Percentiles rank a stretch among this genome's conserved stretches.
Conservation (phyloP, 371 early-diverging fungal genomes). For the Mortierella sp. region DNA sequence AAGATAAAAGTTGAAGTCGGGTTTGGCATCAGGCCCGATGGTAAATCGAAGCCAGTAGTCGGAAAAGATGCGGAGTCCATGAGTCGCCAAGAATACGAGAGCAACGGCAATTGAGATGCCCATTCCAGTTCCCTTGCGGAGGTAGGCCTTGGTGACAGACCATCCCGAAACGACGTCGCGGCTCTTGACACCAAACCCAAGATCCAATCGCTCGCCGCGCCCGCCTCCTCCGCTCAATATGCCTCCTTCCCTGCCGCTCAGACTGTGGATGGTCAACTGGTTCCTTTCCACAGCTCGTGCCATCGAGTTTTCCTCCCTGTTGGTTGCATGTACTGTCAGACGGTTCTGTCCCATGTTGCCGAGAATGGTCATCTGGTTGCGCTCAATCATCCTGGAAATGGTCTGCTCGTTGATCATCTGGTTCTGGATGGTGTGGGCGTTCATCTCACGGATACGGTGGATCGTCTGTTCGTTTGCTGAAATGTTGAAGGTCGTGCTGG, state of each 20-base stretch:
- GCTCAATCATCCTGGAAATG: constrained; percentile 78
- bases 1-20: constrained; percentile 55
- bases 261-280: constrained; percentile 77
- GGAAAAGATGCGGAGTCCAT: constrained; percentile 52
- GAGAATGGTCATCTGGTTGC: constrained; percentile 70
- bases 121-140: constrained; percentile 53
- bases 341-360: constrained; percentile 59
- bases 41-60: constrained; percentile 59
- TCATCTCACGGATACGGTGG: constrained; percentile 59
- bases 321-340: constrained; percentile 53
- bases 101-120: constrained; percentile 35
- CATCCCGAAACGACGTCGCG: constrained; percentile 58
- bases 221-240: constrained; percentile 25
- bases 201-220: constrained; percentile 49
- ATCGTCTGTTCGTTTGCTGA: constrained; percentile 60
- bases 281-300: constrained; percentile 76
- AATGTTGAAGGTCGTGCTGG: constrained; percentile 25
- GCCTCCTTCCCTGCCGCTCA: constrained; percentile 59
- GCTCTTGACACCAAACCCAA: constrained; percentile 53
- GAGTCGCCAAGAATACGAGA: constrained; percentile 38
- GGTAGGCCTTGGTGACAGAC: constrained; percentile 57
- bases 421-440: constrained; percentile 61
- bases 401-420: constrained; percentile 73
- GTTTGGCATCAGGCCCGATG: constrained; percentile 30
- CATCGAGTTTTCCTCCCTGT: constrained; percentile 67